Conservation (phyloP, 1,139 yeast species). For the Kodamaea fungicola region DNA sequence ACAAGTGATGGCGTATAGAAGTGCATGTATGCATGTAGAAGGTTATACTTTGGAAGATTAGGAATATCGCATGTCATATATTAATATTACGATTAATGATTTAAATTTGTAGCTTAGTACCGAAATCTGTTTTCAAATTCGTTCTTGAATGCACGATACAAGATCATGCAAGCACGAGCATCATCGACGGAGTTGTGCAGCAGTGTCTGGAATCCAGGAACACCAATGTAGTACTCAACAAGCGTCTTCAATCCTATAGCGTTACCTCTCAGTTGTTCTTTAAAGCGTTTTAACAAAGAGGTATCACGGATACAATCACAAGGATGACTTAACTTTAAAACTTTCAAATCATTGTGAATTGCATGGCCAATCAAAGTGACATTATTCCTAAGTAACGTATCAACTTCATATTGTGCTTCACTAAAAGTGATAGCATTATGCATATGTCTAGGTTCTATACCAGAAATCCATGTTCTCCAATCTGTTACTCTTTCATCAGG, state of each 20-base stretch:
- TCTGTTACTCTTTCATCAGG: constrained; percentile 79
- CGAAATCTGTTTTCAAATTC: constrained; percentile 47
- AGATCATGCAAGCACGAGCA: constrained; percentile 81
- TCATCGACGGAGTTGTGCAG: constrained; percentile 89
- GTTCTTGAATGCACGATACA: constrained; percentile 58
- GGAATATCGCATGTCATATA: neutral
- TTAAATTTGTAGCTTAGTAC: neutral
- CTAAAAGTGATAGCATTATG: constrained; percentile 59
- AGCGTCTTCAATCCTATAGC: constrained; percentile 72
- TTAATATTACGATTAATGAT: constrained; percentile 5
- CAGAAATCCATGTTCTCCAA: constrained; percentile 96
- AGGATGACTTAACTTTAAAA: constrained; percentile 68
- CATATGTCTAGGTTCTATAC: constrained; percentile 71
- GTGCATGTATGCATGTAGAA: constrained; percentile 38
- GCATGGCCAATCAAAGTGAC: constrained; percentile 79
- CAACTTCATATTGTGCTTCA: constrained; percentile 60
- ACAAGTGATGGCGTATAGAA: constrained; percentile 38
- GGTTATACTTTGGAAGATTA: constrained; percentile 36
- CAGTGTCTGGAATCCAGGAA: constrained; percentile 63
- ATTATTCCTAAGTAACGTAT: constrained; percentile 46
- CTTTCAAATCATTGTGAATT: constrained; percentile 69
- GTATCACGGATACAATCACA: constrained; percentile 68
- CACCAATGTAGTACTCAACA: constrained; percentile 46
- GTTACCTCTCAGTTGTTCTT: constrained; percentile 58
- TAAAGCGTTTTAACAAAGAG: constrained; percentile 56